Conservation (phyloP, 768 basidiomycete genomes). For the Pleurotus djamor region DNA sequence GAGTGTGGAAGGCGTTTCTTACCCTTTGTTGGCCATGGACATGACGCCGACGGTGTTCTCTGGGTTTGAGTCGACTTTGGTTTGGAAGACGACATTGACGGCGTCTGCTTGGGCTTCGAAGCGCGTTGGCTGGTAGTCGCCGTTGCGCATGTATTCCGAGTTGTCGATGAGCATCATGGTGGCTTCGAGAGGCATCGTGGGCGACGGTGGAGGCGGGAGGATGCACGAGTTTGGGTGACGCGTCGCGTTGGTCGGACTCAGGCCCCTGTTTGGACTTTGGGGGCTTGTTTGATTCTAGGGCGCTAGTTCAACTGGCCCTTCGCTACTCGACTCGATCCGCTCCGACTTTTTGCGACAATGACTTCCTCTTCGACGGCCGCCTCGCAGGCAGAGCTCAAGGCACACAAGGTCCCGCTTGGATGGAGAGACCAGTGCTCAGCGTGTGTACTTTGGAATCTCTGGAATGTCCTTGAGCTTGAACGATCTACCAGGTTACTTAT, state of each 20-base stretch:
- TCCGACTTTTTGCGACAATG: slow-evolving; percentile 35
- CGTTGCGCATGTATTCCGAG: slow-evolving; percentile 96
- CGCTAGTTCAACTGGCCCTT: not conserved
- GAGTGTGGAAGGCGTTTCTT: slow-evolving; percentile 18
- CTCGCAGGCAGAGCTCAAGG: slow-evolving; percentile 81
- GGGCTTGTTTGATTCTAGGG: not conserved
- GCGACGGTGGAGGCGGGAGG: slow-evolving; percentile 9
- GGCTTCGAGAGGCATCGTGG: slow-evolving; percentile 92
- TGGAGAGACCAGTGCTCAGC: slow-evolving; percentile 93
- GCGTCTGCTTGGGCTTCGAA: slow-evolving; percentile 93
- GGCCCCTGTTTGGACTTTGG: not conserved
- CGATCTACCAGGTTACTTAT: slow-evolving; percentile 62
- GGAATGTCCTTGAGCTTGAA: too few relatives aligned
- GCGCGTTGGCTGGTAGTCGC: slow-evolving; percentile 84
- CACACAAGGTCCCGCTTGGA: slow-evolving; percentile 67
- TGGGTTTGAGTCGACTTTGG: slow-evolving; percentile 94
- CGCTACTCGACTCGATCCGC: too few relatives aligned
- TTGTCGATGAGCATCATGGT: slow-evolving; percentile 98
- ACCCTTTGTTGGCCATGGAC: slow-evolving; percentile 99
- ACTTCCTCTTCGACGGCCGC: slow-evolving; percentile 68
- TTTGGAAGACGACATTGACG: slow-evolving; percentile 84
- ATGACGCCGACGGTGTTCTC: slow-evolving; percentile 98
- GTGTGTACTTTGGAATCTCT: slow-evolving; percentile 44
- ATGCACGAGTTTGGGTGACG: slow-evolving; percentile 5
- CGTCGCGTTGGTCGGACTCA: not conserved